phyloP scores from a whole-genome alignment of 495 filamentous ascomycete species.

The Penicillium lagena region DNA sequence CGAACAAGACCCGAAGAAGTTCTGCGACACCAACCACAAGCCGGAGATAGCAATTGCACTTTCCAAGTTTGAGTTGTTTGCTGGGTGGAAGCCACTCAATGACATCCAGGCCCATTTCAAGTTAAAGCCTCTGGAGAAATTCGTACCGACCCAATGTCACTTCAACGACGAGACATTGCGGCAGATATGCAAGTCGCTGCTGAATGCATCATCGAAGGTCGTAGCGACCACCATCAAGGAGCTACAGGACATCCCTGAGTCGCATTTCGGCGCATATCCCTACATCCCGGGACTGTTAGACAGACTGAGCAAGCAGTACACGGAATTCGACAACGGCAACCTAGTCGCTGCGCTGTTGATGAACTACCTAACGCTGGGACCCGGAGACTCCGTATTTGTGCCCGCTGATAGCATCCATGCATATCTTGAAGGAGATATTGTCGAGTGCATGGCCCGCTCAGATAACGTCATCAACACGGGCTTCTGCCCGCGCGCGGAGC shows the following conservation, averaged over 20 bases:
- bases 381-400: constrained; percentile 66
- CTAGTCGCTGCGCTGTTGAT: constrained; percentile 61
- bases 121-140: constrained; percentile 45
- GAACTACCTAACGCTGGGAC: constrained; percentile 63
- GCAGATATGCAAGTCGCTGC: constrained; percentile 47
- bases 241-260: constrained; percentile 39
- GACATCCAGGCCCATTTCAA: constrained; percentile 56
- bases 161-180: constrained; percentile 60
- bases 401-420: constrained; percentile 76
- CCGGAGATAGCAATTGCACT: constrained; percentile 76
- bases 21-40: constrained; percentile 72
- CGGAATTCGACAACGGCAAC: constrained; percentile 46
- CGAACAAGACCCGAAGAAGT: constrained; percentile 54
- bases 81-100: constrained; percentile 62
- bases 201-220: constrained; percentile 44
- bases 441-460: constrained; percentile 80
- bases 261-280: constrained; percentile 43
- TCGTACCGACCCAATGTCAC: constrained; percentile 39
- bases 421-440: constrained; percentile 70
- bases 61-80: constrained; percentile 72
- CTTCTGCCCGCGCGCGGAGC: constrained; percentile 61
- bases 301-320: constrained; percentile 60
- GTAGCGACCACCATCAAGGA: constrained; percentile 44
- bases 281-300: constrained; percentile 60
- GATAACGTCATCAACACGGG: constrained; percentile 75